A percentile compares a stretch with the other conserved stretches of the same genome.
phyloP scores from a whole-genome alignment of 805 yeast species.

The Saturnispora serradocipensis region DNA sequence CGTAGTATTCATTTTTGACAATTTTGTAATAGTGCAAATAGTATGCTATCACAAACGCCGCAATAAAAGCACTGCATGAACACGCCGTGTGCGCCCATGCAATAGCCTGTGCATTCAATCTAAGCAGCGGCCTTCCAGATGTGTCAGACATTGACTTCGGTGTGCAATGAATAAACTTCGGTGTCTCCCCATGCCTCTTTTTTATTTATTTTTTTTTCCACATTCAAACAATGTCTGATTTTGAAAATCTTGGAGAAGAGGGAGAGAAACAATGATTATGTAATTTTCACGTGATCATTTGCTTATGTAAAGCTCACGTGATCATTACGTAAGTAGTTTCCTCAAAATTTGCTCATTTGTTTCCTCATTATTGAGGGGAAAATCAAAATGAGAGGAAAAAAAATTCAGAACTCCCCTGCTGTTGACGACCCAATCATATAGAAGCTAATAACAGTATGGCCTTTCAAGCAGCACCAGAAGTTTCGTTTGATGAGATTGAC shows the following conservation, averaged over 20 bases:
- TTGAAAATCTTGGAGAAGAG: not conserved
- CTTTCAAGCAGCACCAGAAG: slow-evolving; percentile 46
- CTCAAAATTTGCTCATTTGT: not conserved
- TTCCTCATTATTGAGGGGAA: not conserved
- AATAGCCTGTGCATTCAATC: slow-evolving; percentile 54
- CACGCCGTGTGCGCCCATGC: slow-evolving; percentile 66
- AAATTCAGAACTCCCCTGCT: not conserved
- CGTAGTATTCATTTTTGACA: slow-evolving; percentile 75
- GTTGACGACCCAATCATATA: not conserved
- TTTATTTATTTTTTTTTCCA: not conserved
- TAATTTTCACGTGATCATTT: not conserved
- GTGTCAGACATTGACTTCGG: not conserved
- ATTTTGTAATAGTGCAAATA: slow-evolving; percentile 78
- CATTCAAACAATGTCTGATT: not conserved
- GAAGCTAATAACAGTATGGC: slow-evolving; percentile 7
- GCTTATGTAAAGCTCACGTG: not conserved
- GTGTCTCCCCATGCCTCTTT: not conserved
- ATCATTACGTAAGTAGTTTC: not conserved
- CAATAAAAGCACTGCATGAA: slow-evolving; percentile 65
- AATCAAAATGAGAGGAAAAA: not conserved
- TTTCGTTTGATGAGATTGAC: slow-evolving; percentile 77
- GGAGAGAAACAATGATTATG: not conserved
- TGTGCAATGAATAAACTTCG: not conserved
- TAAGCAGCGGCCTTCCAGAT: slow-evolving; percentile 16
- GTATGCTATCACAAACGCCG: slow-evolving; percentile 68